These are phyloP conservation scores for Diddensiella caesifluorescens DNA, from an alignment of 805 yeast species.

Conservation along the genomic window DNA sequence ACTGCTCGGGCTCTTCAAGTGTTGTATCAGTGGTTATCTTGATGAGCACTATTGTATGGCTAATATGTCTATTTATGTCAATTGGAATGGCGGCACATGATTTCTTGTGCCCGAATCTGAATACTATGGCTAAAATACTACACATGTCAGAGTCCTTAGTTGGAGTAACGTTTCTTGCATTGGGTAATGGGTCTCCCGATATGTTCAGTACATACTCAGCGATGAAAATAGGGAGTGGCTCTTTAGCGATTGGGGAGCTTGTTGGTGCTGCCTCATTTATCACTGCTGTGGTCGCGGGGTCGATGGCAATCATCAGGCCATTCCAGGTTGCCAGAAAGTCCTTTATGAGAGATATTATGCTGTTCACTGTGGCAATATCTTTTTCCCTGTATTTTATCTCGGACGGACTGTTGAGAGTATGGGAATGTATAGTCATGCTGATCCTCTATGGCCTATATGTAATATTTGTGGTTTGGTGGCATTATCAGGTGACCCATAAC, in stretches of 20 bases:
- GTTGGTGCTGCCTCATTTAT: slow-evolving; percentile 86
- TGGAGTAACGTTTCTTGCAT: slow-evolving; percentile 81
- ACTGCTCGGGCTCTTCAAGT: slow-evolving; percentile 20
- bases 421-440: slow-evolving; percentile 57
- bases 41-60: slow-evolving; percentile 26
- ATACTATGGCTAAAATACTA: slow-evolving; percentile 55
- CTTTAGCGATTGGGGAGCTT: slow-evolving; percentile 85
- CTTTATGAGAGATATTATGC: slow-evolving; percentile 56
- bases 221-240: slow-evolving; percentile 60
- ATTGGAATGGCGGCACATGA: slow-evolving; percentile 81
- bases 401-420: slow-evolving; percentile 49
- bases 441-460: slow-evolving; percentile 56
- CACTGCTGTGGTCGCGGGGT: slow-evolving; percentile 72
- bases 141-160: slow-evolving; percentile 70
- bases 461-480: slow-evolving; percentile 41
- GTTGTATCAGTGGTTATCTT: slow-evolving; percentile 14
- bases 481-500: slow-evolving; percentile 28
- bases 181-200: slow-evolving; percentile 93
- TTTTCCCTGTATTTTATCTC: slow-evolving; percentile 48
- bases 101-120: slow-evolving; percentile 72
- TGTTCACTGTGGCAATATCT: slow-evolving; percentile 49
- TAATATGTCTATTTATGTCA: slow-evolving; percentile 47
- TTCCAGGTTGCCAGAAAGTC: slow-evolving; percentile 43
- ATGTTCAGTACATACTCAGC: slow-evolving; percentile 81
- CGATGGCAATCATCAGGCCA: slow-evolving; percentile 65